Base-by-base conservation (phyloP, 371 early-diverging fungal species). In the Syncephalis fuscata region DNA sequence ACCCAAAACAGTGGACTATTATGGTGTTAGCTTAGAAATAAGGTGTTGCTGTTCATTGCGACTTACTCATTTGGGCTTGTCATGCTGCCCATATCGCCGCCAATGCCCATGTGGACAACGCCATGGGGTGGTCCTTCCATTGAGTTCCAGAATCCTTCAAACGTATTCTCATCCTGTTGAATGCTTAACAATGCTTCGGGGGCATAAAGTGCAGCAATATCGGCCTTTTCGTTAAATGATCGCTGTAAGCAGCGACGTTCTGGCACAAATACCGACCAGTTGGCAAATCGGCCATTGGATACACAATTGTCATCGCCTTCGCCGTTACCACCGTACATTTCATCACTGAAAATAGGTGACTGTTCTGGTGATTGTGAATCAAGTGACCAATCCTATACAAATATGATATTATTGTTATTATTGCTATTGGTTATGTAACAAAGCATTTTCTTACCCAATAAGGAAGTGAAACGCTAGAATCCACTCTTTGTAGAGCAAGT, bases 321-420 rank as follows among this genome's bases (percentile, higher is more conserved):
- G 5, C 60, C 61, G 38, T 51, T 56, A 11, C 55, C 55, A 43
- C 63, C 62, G 23, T 58, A 50, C 19, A 22, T 39, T 1, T 36
- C 15, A 15, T 24, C 21, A 15, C 11, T 20, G 20, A 58, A 51
- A 16, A 64, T 36, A 10, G 40, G 39, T 4, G 53, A 44, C n/a
- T 17, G 19, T 22, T 40, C 50, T 19, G 55, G 56, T 24, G 42
- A 17, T 44, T 55, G 59, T 2, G 59, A 56, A 46, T 64, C 58
- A n/a, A 53, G 37, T 1, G 46, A 40, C 71, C 70, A 73, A 45
- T 76, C 64, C 76, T 71, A 71, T 50, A n/a, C n/a, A n/a, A n/a
- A n/a, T n/a, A n/a, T n/a, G n/a, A n/a, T n/a, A n/a, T n/a, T n/a
- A n/a, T n/a, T n/a, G n/a, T n/a, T n/a, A n/a, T n/a, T n/a, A n/a